Evolutionary conservation across 164 flowering plant genomes (phyloP).

Genomic region (Litsea cubeba): DNA sequence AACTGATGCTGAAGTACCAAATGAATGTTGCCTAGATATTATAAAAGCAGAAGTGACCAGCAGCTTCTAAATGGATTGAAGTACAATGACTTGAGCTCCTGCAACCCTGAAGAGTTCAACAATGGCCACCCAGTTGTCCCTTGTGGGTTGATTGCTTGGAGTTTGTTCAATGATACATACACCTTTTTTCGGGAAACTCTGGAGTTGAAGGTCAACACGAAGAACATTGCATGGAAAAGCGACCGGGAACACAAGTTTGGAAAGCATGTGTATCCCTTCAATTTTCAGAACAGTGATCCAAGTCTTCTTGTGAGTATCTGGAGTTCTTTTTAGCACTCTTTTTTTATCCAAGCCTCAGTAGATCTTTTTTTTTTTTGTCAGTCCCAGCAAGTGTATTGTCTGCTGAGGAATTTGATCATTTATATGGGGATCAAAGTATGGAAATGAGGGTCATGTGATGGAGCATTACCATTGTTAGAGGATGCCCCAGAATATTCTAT

Average conservation of each 20-base stretch:
- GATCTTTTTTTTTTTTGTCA: too few species aligned
- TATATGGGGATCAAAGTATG: too few species aligned
- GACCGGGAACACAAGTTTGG: slow-evolving; percentile 82
- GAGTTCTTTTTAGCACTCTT: too few species aligned
- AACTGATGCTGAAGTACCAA: neutral
- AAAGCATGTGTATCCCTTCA: slow-evolving; percentile 70
- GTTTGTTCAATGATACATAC: slow-evolving; percentile 76
- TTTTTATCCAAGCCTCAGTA: too few species aligned
- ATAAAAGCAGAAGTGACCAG: slow-evolving; percentile 51
- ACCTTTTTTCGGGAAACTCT: slow-evolving; percentile 33
- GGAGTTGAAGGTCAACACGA: slow-evolving; percentile 49
- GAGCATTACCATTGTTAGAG: too few species aligned
- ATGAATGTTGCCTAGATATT: slow-evolving; percentile 20
- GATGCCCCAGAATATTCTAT: too few species aligned
- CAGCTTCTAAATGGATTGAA: slow-evolving; percentile 59
- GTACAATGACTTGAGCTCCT: slow-evolving; percentile 50
- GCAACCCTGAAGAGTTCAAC: slow-evolving; percentile 52
- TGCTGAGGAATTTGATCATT: too few species aligned
- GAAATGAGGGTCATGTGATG: too few species aligned
- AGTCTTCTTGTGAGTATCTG: slow-evolving; percentile 58
- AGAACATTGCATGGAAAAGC: slow-evolving; percentile 79
- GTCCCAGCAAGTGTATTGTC: too few species aligned
- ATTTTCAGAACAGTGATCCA: slow-evolving; percentile 76
- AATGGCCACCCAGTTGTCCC: slow-evolving; percentile 74
- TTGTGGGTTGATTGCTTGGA: slow-evolving; percentile 87